Conservation (phyloP, 352 stramenopile species). For the Thalassiosira delicatula region DNA sequence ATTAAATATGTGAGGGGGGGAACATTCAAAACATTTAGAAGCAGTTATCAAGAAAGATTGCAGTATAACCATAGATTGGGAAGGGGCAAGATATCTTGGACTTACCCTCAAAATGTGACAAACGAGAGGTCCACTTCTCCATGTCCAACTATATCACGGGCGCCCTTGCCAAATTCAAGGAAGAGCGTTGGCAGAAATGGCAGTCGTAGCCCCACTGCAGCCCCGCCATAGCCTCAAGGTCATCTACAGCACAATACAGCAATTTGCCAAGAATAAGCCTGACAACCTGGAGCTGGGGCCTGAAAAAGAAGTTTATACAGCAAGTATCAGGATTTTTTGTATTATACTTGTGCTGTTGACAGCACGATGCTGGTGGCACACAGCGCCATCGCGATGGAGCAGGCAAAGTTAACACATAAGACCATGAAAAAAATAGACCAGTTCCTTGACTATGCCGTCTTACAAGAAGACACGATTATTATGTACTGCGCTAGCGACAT, state of each 20-base stretch:
- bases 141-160: slow-evolving; percentile 37
- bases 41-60: slow-evolving; percentile 18
- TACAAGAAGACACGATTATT: background rate
- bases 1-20: background rate
- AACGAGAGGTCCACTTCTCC: slow-evolving; percentile 24
- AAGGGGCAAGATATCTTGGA: slow-evolving; percentile 29
- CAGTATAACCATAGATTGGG: slow-evolving; percentile 24
- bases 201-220: background rate
- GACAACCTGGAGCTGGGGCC: too few relatives aligned
- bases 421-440: slow-evolving; percentile 2
- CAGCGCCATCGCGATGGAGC: background rate
- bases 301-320: background rate
- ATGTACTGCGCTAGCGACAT: background rate
- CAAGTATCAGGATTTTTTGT: background rate
- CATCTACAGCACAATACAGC: background rate
- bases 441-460: slow-evolving; percentile 1
- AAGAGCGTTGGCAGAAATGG: background rate
- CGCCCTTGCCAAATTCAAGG: slow-evolving; percentile 10
- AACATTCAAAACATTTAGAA: slow-evolving; percentile 41
- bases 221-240: too few relatives aligned
- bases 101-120: slow-evolving; percentile 43
- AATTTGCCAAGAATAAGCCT: background rate
- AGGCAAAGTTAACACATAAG: background rate
- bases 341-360: background rate
- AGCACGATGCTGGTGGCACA: background rate